These are phyloP conservation scores for Gossypium turneri DNA, from an alignment of 345 rosid species.

Conservation along the genomic window DNA sequence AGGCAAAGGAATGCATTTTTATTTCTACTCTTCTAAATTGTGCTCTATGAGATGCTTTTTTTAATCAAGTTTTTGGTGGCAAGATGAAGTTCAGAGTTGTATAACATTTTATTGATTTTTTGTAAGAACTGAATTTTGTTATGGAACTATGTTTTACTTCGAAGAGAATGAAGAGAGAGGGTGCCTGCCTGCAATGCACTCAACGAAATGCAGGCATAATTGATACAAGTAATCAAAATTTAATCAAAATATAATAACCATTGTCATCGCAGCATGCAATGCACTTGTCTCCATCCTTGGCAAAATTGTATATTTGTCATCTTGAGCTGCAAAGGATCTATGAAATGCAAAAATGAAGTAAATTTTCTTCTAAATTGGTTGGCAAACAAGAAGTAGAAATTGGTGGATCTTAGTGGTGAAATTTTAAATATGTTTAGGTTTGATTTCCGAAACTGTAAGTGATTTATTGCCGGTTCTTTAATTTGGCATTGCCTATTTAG, in stretches of 20 bases:
- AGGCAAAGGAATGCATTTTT: neutral
- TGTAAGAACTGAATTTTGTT: neutral
- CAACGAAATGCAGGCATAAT: neutral
- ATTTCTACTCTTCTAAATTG: neutral
- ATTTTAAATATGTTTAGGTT: neutral
- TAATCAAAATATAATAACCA: neutral
- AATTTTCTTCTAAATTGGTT: neutral
- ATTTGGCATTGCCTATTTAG: constrained; percentile 3
- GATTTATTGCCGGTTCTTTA: neutral
- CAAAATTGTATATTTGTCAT: neutral
- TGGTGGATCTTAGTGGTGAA: neutral
- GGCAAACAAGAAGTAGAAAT: neutral
- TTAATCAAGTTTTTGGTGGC: constrained; percentile 1
- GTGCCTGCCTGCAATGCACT: neutral
- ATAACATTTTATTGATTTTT: neutral
- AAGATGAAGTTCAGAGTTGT: neutral
- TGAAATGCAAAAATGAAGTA: neutral
- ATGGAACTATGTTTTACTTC: neutral
- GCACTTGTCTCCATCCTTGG: neutral
- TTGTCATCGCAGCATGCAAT: neutral
- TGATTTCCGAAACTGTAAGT: neutral
- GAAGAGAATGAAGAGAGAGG: neutral
- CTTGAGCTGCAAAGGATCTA: neutral
- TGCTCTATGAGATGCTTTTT: neutral
- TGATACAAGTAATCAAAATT: neutral